phyloP scores from a whole-genome alignment of 2,329 filamentous ascomycete genomes.

The Scytalidium lignicola region DNA sequence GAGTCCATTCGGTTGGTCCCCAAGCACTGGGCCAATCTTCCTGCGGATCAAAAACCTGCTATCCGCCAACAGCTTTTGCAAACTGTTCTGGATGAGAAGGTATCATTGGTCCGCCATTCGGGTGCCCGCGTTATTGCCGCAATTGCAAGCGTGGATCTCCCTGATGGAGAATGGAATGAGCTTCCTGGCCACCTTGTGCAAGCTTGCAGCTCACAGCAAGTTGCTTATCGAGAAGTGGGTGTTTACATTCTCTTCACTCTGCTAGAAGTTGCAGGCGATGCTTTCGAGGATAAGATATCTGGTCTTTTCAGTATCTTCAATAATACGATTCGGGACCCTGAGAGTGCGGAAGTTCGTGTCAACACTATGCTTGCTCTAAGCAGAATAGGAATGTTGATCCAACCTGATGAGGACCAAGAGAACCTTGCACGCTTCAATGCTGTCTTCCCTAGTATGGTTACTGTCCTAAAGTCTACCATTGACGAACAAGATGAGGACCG shows the following conservation, averaged over 20 bases:
- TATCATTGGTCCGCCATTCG: conserved; percentile 74
- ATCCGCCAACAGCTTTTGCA: conserved; percentile 81
- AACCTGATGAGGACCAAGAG: conserved; percentile 77
- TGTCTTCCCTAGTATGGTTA: conserved; percentile 82
- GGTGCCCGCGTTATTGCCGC: conserved; percentile 82
- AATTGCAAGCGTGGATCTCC: conserved; percentile 80
- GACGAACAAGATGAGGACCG: conserved; percentile 78
- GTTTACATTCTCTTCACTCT: conserved; percentile 92
- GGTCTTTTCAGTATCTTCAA: conserved; percentile 79
- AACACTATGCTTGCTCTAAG: conserved; percentile 91
- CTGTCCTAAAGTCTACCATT: conserved; percentile 80
- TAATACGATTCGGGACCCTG: conserved; percentile 82
- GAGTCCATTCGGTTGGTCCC: conserved; percentile 77
- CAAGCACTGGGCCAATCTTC: conserved; percentile 79
- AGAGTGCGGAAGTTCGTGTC: conserved; percentile 87
- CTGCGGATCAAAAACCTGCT: conserved; percentile 69
- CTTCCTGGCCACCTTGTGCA: conserved; percentile 75
- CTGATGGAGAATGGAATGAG: conserved; percentile 79
- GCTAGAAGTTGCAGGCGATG: conserved; percentile 79
- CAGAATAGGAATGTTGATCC: conserved; percentile 79
- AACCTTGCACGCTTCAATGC: conserved; percentile 71
- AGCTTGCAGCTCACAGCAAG: conserved; percentile 69
- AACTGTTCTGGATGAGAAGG: conserved; percentile 74
- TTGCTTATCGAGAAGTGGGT: conserved; percentile 80
- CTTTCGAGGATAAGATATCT: conserved; percentile 74